phyloP scores from a whole-genome alignment of 768 basidiomycete genomes.

The Suillus lakei region DNA sequence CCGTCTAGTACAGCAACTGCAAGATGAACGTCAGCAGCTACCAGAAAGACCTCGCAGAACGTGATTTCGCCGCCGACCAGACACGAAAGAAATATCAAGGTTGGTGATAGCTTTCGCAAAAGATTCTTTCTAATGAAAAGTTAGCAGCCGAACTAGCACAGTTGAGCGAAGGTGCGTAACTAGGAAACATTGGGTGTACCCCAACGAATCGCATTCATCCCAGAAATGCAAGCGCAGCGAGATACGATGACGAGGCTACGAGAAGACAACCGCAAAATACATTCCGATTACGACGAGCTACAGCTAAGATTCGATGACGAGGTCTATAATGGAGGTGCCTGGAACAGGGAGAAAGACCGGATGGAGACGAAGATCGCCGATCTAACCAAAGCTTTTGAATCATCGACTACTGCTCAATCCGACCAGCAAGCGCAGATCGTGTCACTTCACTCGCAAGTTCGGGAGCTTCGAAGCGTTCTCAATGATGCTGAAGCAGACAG shows the following conservation, averaged over 20 bases:
- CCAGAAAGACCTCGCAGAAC: conserved; percentile 78
- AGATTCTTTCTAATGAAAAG: neutral
- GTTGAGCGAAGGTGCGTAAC: conserved; percentile 69
- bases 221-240: conserved; percentile 79
- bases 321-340: conserved; percentile 74
- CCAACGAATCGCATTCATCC: neutral
- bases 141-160: conserved; percentile 75
- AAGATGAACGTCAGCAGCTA: conserved; percentile 80
- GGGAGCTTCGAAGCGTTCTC: conserved; percentile 77
- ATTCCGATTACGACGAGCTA: conserved; percentile 77
- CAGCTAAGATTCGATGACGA: conserved; percentile 80
- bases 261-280: conserved; percentile 79
- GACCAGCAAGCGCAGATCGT: conserved; percentile 89
- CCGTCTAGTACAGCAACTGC: conserved; percentile 74
- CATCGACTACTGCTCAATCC: conserved; percentile 68
- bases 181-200: neutral
- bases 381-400: conserved; percentile 75
- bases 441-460: conserved; percentile 82
- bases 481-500: conserved; percentile 89
- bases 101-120: conserved; percentile 29
- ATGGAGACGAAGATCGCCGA: conserved; percentile 83
- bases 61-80: conserved; percentile 79
- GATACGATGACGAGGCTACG: conserved; percentile 77
- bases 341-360: conserved; percentile 89
- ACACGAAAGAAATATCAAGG: conserved; percentile 89